Base-by-base conservation (phyloP, 2,329 filamentous ascomycete species). In the Diplodia corticola region DNA sequence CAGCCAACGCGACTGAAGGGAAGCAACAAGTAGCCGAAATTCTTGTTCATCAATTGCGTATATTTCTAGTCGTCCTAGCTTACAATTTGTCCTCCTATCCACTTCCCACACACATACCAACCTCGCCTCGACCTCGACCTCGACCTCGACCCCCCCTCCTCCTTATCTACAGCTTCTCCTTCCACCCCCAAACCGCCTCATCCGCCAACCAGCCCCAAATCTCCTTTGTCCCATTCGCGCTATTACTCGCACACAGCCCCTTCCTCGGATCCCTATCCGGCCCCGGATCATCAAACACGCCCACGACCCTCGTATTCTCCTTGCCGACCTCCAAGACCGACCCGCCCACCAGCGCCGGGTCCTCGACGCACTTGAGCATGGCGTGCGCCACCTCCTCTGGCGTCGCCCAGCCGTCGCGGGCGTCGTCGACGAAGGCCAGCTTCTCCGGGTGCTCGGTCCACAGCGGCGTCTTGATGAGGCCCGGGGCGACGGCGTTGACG, bases 381-480 rank as follows among this genome's bases (percentile, higher is more conserved):
- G 83, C 84, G 49, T 82, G 79, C 0, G 85, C 86, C 0, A 88
- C 86, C 70, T 88, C 84, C 69, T 88, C 85, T 0, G 86, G 80
- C n/a, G 82, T 84, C 15, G 86, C 85, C 86, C 86, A 88, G 67
- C 74, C 78, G 70, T 88, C 86, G 15, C 75, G 73, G 9, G 71
- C 73, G 33, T 80, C 76, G 44, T 83, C 79, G 0, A 88, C 67
- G 69, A 84, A 81, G 67, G 77, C 77, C 70, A 87, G 61, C 72
- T 88, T 89, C 73, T 88, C 86, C 0, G 85, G 84, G 69, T 88
- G 80, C 2, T 88, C 86, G 0, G 82, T 86, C 85, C 85, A 89
- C 5, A 88, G 75, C 6, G 86, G 86, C 13, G 86, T 88, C 68
- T 83, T 86, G 70, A 88, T 86, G 1, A 88, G 74, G 0, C 86